These are phyloP conservation scores for Oryza meyeriana DNA, from an alignment of 176 grass and related monocot species.

Conservation along the genomic window DNA sequence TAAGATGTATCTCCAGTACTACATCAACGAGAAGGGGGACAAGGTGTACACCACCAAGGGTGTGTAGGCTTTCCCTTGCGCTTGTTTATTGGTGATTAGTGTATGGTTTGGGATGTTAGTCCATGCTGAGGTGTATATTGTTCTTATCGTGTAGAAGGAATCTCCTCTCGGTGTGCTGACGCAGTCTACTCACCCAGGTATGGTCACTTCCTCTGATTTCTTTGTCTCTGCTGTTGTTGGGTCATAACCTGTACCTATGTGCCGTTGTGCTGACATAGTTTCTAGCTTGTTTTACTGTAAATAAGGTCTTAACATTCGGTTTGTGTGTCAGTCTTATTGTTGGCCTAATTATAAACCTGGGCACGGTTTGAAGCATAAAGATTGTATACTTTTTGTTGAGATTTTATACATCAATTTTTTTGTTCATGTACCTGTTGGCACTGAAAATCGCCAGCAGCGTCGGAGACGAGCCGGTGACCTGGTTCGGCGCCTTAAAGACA, in stretches of 20 bases:
- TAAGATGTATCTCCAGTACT: slow-evolving; percentile 94
- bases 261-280: neutral
- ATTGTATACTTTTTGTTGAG: neutral
- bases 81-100: neutral
- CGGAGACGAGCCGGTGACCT: too few relatives aligned
- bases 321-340: neutral
- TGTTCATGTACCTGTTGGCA: neutral
- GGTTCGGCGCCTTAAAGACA: too few relatives aligned
- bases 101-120: neutral
- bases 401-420: neutral
- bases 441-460: too few relatives aligned
- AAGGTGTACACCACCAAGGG: slow-evolving; percentile 99
- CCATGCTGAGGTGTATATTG: slow-evolving; percentile 5
- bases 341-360: neutral
- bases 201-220: neutral
- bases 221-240: neutral
- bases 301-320: neutral
- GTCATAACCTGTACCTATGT: neutral
- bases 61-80: neutral
- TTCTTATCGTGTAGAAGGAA: slow-evolving; percentile 55
- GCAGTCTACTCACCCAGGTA: slow-evolving; percentile 92
- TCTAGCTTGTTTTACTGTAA: neutral
- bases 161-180: slow-evolving; percentile 70
- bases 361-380: neutral
- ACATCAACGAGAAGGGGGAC: slow-evolving; percentile 91